Conservation (phyloP, 805 yeast genomes). For the Scheffersomyces coipomensis region DNA sequence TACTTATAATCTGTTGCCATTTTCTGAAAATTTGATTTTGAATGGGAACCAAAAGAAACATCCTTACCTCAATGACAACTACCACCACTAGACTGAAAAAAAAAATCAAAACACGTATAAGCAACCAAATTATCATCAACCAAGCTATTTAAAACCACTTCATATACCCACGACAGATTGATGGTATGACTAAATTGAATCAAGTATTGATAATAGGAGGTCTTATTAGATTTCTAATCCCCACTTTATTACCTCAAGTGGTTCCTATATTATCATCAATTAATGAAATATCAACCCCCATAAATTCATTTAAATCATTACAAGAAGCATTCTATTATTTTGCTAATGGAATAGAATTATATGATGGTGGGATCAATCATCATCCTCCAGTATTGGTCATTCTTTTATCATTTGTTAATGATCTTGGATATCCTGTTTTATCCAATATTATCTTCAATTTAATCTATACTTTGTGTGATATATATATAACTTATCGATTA, state of each 20-base stretch:
- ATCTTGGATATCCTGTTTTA: conserved; percentile 10
- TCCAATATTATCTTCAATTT: conserved; percentile 25
- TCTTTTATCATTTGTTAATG: conserved; percentile 40
- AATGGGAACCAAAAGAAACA: too few relatives aligned
- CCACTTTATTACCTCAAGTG: conserved; percentile 30
- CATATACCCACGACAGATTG: too few relatives aligned
- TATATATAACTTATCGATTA: conserved; percentile 53
- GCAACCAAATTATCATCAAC: too few relatives aligned
- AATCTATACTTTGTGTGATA: conserved; percentile 60
- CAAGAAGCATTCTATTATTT: conserved; percentile 52
- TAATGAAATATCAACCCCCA: conserved; percentile 70
- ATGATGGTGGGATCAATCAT: conserved; percentile 83
- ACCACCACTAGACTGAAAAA: too few relatives aligned
- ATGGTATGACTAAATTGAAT: conserved; percentile 18
- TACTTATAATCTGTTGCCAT: too few relatives aligned
- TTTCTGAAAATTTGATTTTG: too few relatives aligned
- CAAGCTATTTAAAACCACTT: too few relatives aligned
- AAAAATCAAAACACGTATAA: too few relatives aligned
- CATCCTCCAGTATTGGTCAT: conserved; percentile 76
- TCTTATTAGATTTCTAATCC: conserved; percentile 33
- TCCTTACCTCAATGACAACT: too few relatives aligned
- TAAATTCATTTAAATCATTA: conserved; percentile 59
- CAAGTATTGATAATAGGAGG: conserved; percentile 26
- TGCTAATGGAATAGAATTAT: conserved; percentile 58
- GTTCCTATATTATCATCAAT: conserved; percentile 30